Evolutionary conservation across 352 stramenopile genomes (phyloP), one percentile per base, ranked within the genome.

Genomic region (Globisporangium cylindrosporum): DNA sequence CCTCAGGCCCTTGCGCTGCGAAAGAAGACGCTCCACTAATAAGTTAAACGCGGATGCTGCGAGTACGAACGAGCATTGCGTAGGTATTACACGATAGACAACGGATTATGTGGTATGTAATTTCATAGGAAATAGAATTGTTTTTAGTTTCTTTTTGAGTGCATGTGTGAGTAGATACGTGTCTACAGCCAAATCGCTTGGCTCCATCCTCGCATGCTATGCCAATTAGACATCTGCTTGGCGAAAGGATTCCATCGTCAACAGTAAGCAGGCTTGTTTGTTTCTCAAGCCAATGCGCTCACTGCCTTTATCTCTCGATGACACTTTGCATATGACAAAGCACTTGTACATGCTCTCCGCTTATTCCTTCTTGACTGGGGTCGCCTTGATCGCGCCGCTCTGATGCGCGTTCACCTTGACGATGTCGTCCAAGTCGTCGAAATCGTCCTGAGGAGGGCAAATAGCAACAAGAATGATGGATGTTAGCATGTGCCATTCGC

Each of bases 341-440:
- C 22, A 27, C 22, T 43, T 2, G 54, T 15, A 1, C 20, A n/a
- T 12, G 36, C 38, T 68, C 34, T 22, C 68, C 29, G 63, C 53
- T 66, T 82, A 81, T 18, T 88, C 63, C 61, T 91, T 89, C 76
- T 84, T 87, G 41, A 75, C 49, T 7, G 79, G 67, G 46, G 84
- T 85, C 41, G 77, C 75, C 70, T 91, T 92, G 32, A 91, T 91
- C 27, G 71, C 48, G 62, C 86, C 86, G 68, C 81, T 92, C 66
- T 91, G 64, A 71, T 94, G 83, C 46, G 90, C 86, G 53, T 94
- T 89, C 62, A 94, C 86, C 70, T 91, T 92, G 32, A 79, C 80
- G 12, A 90, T 68, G 12, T 84, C 86, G 62, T 94, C 84, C 66
- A 94, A 65, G 64, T 89, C 86, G 51, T 88, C 85, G 62, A 94